Base-by-base conservation (phyloP, 768 basidiomycete genomes). In the Mrakia blollopis region DNA sequence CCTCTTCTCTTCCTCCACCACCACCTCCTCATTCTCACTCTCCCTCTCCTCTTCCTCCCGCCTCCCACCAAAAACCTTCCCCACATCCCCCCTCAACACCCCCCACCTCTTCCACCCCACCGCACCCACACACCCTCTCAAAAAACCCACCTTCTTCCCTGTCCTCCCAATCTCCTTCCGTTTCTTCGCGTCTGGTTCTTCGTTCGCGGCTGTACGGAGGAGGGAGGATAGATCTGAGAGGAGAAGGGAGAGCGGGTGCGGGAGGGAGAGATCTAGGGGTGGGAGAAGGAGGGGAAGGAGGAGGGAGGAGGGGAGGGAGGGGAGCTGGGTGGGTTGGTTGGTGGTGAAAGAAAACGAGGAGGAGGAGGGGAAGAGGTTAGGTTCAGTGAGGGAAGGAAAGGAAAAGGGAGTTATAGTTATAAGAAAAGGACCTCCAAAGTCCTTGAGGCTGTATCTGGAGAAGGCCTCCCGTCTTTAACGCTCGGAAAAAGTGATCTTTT, bases 241-340 rank as follows among this genome's bases (percentile, higher is more conserved):
- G 72, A 72, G 61, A 18, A 52, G 76, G 41, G 44, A 37, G n/a
- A 77, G 35, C 2, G 63, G 71, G 39, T 73, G 62, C 0, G 72
- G 63, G 28, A 63, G 39, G 8, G 63, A 54, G 65, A 77, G 28
- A 3, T 71, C 52, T 0, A 71, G 35, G 14, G 72, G 76, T 9
- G 76, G 76, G 30, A 39, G 32, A 14, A 77, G 72, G 10, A 77
- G 65, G 2, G 63, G 76, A 6, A 39, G 18, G 54, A 77, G 32
- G 65, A 72, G 71, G 16, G 65, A 23, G 9, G 57, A 23, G 2
- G 67, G n/a, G 44, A 76, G 14, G 23, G 11, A 7, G 4, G 68
- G 37, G n/a, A 57, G 68, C 37, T 52, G 60, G 60, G 7, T 16
- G 30, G 70, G 11, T 54, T 28, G n/a, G 14, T 25, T 25, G 16